phyloP scores from a whole-genome alignment of 2,329 filamentous ascomycete genomes.

The Colletotrichum endophyticum region DNA sequence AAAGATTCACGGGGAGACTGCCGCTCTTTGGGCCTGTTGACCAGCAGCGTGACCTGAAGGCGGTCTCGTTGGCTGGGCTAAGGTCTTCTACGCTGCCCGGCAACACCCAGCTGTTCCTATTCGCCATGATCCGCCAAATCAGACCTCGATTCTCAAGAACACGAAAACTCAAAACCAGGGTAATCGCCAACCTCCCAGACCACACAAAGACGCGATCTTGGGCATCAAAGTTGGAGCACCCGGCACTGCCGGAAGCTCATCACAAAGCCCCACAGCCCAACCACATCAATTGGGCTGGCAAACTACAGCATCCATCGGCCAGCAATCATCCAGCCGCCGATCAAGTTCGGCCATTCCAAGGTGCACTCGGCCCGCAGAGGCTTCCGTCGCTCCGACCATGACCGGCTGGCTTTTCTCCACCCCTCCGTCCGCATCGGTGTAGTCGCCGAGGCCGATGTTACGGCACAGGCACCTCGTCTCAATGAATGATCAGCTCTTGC shows the following conservation, averaged over 20 bases:
- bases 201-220: neutral
- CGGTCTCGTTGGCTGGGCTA: neutral
- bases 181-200: neutral
- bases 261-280: neutral
- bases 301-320: neutral
- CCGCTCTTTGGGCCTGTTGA: neutral
- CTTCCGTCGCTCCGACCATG: neutral
- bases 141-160: neutral
- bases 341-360: neutral
- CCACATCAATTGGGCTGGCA: neutral
- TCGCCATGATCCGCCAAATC: neutral
- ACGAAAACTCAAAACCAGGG: neutral
- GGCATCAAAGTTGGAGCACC: neutral
- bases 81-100: neutral
- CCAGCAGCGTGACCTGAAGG: neutral
- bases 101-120: neutral
- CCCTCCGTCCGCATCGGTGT: accelerated
- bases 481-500: neutral
- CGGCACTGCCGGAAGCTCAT: neutral
- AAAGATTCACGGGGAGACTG: neutral
- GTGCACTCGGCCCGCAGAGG: neutral
- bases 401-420: neutral
- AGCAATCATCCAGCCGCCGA: neutral
- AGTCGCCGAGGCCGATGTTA: neutral
- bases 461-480: neutral